phyloP scores from a whole-genome alignment of 345 rosid species.

The Odontarrhena argentea region DNA sequence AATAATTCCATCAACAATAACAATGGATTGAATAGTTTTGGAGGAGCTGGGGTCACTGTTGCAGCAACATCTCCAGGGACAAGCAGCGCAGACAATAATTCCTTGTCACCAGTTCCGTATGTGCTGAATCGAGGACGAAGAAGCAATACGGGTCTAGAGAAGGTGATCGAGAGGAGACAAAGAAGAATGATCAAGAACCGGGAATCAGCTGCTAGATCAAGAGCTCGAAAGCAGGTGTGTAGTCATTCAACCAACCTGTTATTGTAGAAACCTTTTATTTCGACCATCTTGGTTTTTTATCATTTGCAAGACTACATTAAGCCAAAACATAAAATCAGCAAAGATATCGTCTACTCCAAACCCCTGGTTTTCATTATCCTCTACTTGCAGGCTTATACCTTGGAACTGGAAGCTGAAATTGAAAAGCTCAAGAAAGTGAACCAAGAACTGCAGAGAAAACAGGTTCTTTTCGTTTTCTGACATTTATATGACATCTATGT shows the following conservation, averaged over 20 bases:
- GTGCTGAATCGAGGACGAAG: constrained; percentile 73
- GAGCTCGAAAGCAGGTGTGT: constrained; percentile 97
- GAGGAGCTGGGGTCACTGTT: constrained; percentile 52
- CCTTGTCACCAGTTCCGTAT: constrained; percentile 82
- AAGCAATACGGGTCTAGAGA: constrained; percentile 66
- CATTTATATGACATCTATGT: constrained; percentile 4
- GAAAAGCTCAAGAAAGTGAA: constrained; percentile 79
- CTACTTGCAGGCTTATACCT: constrained; percentile 79
- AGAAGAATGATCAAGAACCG: constrained; percentile 97
- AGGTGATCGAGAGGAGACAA: constrained; percentile 94
- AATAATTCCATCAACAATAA: constrained; percentile 51
- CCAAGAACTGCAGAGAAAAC: constrained; percentile 71
- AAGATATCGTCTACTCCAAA: constrained; percentile 14
- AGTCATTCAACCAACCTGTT: background rate
- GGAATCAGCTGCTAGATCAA: constrained; percentile 95
- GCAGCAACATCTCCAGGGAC: constrained; percentile 69
- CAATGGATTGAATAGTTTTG: constrained; percentile 50
- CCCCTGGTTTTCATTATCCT: background rate
- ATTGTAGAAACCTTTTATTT: constrained; percentile 8
- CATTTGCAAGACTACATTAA: background rate
- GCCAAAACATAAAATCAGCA: constrained; percentile 7
- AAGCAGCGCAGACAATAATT: constrained; percentile 59
- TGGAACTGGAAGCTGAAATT: constrained; percentile 93
- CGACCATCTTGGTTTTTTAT: background rate
- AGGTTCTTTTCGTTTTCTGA: constrained; percentile 45